Base-by-base conservation (phyloP, 2,329 filamentous ascomycete genomes). In the Hirsutella minnesotensis region DNA sequence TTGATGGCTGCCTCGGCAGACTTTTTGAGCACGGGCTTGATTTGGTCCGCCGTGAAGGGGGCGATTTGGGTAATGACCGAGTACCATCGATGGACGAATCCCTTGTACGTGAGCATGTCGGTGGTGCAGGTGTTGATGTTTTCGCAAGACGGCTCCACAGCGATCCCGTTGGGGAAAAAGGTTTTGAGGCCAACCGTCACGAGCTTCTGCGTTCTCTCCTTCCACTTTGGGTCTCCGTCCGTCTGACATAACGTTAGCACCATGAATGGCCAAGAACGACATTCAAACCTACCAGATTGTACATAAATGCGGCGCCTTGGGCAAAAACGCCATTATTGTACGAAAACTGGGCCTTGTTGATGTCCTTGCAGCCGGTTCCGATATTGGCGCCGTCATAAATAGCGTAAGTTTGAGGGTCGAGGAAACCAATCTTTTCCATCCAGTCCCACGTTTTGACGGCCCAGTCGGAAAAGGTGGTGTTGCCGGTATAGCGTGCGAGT, bases 401-500 rank as follows among this genome's bases (percentile, higher is more conserved):
- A 46, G 78, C 73, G 52, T 75, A 82, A 2, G 72, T 63, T 4
- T 70, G 57, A 31, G 67, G 66, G 47, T 81, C 75, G 42, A 88
- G 70, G 47, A 81, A 72, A 3, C 72, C 71, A 2, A 81, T 63
- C 3, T 55, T 54, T 29, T 57, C 57, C 13, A 77, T 68, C 76
- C 83, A 81, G 35, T 84, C 67, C 64, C 73, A 86, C 1, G 71
- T 70, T 53, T 72, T 76, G 44, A 71, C 68, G 1, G 81, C 82
- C 68, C 77, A 80, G 5, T 79, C 65, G 3, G 68, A 65, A 51
- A 86, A 86, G 0, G 79, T 81, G 1, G 66, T 52, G 52, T 86
- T 83, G 27, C 66, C 66, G 0, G 81, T 85, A 60, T 86, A 88
- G 9, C 79, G 72, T 0, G 79, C 83, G 10, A 90, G 70, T 9